phyloP scores from a whole-genome alignment of 345 rosid species.

The Toxicodendron radicans region DNA sequence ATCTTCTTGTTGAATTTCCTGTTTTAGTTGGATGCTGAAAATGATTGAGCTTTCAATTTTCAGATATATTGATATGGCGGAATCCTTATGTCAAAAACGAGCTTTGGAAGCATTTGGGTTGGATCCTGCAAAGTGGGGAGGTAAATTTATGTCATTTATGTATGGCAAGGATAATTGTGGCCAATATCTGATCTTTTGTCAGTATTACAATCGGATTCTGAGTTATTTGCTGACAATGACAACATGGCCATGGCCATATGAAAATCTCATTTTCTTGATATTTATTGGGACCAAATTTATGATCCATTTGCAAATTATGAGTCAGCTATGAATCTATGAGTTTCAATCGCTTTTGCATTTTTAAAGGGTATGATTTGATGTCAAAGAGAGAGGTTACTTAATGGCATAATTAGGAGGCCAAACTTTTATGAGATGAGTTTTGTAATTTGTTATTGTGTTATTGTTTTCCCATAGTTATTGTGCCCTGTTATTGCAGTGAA shows the following conservation, averaged over 20 bases:
- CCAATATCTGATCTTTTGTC: background rate
- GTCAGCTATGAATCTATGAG: background rate
- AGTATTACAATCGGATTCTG: background rate
- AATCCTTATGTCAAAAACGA: conserved; percentile 89
- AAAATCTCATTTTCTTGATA: background rate
- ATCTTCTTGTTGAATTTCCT: background rate
- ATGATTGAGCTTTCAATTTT: conserved; percentile 25
- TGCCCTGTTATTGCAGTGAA: conserved; percentile 59
- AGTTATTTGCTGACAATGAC: background rate
- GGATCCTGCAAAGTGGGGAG: conserved; percentile 99
- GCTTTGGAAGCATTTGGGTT: conserved; percentile 91
- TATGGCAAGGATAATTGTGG: background rate
- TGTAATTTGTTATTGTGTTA: conserved; percentile 9
- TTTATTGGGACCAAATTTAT: background rate
- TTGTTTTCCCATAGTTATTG: conserved; percentile 19
- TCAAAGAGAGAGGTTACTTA: background rate
- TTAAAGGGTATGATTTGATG: conserved; percentile 2
- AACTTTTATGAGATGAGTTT: conserved; percentile 5
- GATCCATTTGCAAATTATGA: background rate
- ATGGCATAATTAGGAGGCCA: background rate
- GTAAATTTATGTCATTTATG: conserved; percentile 33
- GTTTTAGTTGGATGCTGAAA: conserved; percentile 6
- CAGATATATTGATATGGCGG: conserved; percentile 99
- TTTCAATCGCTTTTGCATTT: background rate
- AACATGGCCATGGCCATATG: background rate